Conservation (phyloP, 768 basidiomycete species). For the Boletellus ananiceps region DNA sequence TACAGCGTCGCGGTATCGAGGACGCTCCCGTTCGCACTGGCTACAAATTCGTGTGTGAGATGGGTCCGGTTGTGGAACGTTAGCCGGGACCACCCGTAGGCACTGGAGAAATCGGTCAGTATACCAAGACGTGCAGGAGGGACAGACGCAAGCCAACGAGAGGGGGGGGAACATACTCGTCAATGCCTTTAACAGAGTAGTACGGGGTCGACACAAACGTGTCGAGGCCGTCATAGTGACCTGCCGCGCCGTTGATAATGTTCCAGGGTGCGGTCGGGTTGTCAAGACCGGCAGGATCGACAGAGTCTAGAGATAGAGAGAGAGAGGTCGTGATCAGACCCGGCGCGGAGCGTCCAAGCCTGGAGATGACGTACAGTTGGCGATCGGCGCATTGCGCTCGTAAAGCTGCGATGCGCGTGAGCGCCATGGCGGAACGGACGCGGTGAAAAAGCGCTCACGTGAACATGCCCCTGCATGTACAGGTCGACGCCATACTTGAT, state of each 20-base stretch:
- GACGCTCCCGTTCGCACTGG: slow-evolving; percentile 27
- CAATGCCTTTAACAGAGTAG: slow-evolving; percentile 6
- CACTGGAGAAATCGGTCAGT: background rate
- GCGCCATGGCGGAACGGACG: background rate
- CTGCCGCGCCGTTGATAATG: slow-evolving; percentile 26
- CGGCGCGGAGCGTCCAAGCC: no score
- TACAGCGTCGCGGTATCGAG: slow-evolving; percentile 24
- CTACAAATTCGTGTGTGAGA: slow-evolving; percentile 27
- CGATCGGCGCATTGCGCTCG: slow-evolving; percentile 26
- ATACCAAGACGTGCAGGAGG: background rate
- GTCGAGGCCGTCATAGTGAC: slow-evolving; percentile 28
- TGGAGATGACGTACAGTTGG: slow-evolving; percentile 18
- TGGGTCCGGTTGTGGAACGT: slow-evolving; percentile 30
- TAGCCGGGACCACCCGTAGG: slow-evolving; percentile 28
- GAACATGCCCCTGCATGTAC: slow-evolving; percentile 28
- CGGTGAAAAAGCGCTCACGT: slow-evolving; percentile 10
- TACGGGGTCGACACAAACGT: background rate
- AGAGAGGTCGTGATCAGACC: no score
- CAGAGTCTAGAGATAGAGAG: slow-evolving; percentile 1
- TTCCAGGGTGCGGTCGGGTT: slow-evolving; percentile 25
- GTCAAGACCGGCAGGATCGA: slow-evolving; percentile 23
- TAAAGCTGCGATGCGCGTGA: slow-evolving; percentile 12
- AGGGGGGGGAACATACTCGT: slow-evolving; percentile 10
- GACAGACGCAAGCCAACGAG: background rate
- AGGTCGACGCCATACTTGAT: slow-evolving; percentile 29